Evolutionary conservation across 352 stramenopile species (phyloP).

Genomic region (Phytopythium ostracodes): DNA sequence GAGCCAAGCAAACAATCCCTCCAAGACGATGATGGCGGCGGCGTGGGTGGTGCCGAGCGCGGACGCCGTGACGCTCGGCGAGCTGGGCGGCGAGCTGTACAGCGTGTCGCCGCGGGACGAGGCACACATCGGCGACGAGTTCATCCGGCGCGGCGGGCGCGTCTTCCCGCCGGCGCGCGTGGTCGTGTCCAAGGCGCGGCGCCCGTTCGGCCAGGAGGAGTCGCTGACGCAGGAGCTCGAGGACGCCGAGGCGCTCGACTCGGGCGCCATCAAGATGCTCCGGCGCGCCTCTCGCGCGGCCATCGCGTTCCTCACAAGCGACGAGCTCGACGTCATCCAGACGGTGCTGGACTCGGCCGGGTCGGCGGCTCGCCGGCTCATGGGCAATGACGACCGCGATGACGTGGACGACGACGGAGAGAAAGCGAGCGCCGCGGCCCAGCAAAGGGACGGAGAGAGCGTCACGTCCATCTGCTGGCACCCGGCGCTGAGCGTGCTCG

Average conservation of each 20-base stretch:
- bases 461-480: constrained; percentile 65
- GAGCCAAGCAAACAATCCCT: not conserved
- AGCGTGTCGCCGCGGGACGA: constrained; percentile 59
- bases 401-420: constrained; percentile 13
- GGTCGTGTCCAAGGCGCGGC: constrained; percentile 38
- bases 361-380: constrained; percentile 15
- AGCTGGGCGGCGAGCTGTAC: constrained; percentile 70
- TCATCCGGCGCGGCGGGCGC: constrained; percentile 49
- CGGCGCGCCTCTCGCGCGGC: constrained; percentile 20
- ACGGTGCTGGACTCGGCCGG: constrained; percentile 20
- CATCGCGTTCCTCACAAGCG: constrained; percentile 51
- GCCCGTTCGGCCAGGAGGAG: constrained; percentile 50
- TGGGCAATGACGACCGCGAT: constrained; percentile 22
- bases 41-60: constrained; percentile 57
- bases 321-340: constrained; percentile 54
- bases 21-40: constrained; percentile 14
- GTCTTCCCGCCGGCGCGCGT: constrained; percentile 59
- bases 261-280: constrained; percentile 37
- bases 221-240: constrained; percentile 49
- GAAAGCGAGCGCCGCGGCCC: constrained; percentile 4
- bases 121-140: constrained; percentile 56
- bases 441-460: constrained; percentile 28
- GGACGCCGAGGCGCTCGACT: constrained; percentile 31
- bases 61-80: constrained; percentile 72
- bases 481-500: constrained; percentile 45